phyloP scores from a whole-genome alignment of 768 basidiomycete species.

The Lentinula aciculospora region DNA sequence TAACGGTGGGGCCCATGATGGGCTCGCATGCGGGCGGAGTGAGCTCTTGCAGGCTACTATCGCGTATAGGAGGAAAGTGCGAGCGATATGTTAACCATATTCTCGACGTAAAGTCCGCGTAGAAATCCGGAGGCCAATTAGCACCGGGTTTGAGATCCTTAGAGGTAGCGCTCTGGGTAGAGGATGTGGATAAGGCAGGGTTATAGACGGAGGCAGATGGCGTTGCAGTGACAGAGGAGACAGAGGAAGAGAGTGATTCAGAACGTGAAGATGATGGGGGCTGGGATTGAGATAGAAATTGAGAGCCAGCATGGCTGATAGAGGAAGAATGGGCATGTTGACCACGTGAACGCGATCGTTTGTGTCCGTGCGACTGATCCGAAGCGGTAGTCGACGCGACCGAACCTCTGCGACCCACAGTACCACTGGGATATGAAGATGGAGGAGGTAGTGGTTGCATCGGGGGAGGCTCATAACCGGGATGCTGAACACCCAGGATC shows the following conservation, averaged over 20 bases:
- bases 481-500: constrained; percentile 81
- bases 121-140: constrained; percentile 80
- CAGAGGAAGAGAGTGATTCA: constrained; percentile 14
- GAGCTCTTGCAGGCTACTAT: constrained; percentile 40
- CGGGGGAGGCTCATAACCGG: constrained; percentile 55
- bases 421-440: constrained; percentile 11
- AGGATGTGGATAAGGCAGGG: not conserved
- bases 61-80: constrained; percentile 78
- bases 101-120: constrained; percentile 81
- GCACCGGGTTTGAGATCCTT: constrained; percentile 24
- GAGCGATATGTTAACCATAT: constrained; percentile 93
- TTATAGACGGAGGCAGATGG: constrained; percentile 16
- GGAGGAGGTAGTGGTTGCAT: constrained; percentile 12
- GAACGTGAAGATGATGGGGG: constrained; percentile 15
- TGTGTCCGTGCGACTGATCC: constrained; percentile 7
- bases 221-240: constrained; percentile 24
- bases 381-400: constrained; percentile 38
- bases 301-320: constrained; percentile 26
- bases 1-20: constrained; percentile 10
- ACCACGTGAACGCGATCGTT: constrained; percentile 5
- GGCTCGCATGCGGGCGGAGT: constrained; percentile 6
- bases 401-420: constrained; percentile 27
- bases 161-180: not conserved
- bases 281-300: constrained; percentile 14
- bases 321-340: constrained; percentile 34